Conservation (phyloP, 225 moss, liverwort and hornwort species). For the Bryoerythrophyllum caledonicum region DNA sequence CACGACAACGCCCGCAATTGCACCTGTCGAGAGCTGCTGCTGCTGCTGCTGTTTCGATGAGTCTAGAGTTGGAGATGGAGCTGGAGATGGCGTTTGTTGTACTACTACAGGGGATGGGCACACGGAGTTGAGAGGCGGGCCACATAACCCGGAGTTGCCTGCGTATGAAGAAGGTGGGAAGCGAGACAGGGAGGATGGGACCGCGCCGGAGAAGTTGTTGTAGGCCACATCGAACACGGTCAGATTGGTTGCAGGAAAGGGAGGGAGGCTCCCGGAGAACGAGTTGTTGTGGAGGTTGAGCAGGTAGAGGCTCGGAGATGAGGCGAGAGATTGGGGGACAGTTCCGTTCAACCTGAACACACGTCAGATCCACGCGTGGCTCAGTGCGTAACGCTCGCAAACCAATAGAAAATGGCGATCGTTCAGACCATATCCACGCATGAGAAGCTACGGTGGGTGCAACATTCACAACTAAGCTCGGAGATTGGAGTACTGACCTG, state of each 20-base stretch:
- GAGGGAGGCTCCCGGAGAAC: slow-evolving; percentile 61
- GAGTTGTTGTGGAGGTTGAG: slow-evolving; percentile 49
- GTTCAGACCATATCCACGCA: no score
- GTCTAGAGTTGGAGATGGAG: slow-evolving; percentile 11
- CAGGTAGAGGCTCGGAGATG: slow-evolving; percentile 24
- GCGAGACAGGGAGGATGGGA: slow-evolving; percentile 52
- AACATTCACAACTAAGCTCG: neutral
- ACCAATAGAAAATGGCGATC: no score
- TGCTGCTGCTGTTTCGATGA: neutral
- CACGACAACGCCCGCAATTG: slow-evolving; percentile 31
- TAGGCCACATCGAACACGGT: slow-evolving; percentile 50
- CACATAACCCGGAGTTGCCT: slow-evolving; percentile 67
- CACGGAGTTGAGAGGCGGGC: slow-evolving; percentile 40
- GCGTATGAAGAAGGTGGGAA: slow-evolving; percentile 52
- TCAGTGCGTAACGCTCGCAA: no score
- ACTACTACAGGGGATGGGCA: slow-evolving; percentile 15
- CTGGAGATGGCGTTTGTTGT: slow-evolving; percentile 17
- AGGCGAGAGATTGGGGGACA: slow-evolving; percentile 28
- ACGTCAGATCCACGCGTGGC: neutral
- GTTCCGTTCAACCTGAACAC: slow-evolving; percentile 43
- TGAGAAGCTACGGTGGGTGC: neutral
- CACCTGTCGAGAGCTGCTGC: slow-evolving; percentile 18
- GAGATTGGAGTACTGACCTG: slow-evolving; percentile 15
- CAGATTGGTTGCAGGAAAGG: slow-evolving; percentile 40
- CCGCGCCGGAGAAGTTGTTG: slow-evolving; percentile 69